Conservation (phyloP, 495 filamentous ascomycete genomes). For the Emericellopsis terricola region DNA sequence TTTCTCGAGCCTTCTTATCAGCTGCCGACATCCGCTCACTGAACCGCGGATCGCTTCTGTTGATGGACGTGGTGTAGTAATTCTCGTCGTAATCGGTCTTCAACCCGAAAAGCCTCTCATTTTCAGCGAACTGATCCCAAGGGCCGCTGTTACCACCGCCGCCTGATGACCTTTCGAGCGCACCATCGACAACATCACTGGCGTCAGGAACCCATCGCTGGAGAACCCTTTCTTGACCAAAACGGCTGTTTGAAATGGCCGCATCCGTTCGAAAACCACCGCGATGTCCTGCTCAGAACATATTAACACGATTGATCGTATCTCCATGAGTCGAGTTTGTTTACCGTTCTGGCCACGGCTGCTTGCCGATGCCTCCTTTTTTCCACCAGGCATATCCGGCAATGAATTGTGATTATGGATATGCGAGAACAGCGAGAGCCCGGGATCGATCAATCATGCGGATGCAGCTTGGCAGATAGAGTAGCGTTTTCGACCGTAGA, state of each 20-base stretch:
- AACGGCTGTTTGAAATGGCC: conserved; percentile 64
- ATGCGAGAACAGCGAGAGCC: no score
- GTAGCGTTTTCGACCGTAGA: no score
- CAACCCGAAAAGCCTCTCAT: conserved; percentile 72
- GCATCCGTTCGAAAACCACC: conserved; percentile 66
- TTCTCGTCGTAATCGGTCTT: conserved; percentile 82
- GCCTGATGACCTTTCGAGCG: conserved; percentile 38
- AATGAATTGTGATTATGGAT: no score
- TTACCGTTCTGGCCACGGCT: conserved; percentile 3
- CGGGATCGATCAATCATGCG: no score
- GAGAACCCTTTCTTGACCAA: conserved; percentile 53
- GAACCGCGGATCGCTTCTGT: conserved; percentile 66
- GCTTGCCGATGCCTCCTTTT: background rate
- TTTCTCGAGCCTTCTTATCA: conserved; percentile 73
- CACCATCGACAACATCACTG: conserved; percentile 42
- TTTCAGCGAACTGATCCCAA: conserved; percentile 93
- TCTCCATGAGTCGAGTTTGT: no score
- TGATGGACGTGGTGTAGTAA: conserved; percentile 81
- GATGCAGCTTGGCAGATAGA: no score
- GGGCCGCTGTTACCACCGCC: conserved; percentile 13
- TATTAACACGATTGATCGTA: no score
- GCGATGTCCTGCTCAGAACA: conserved; percentile 27
- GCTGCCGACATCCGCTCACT: conserved; percentile 58
- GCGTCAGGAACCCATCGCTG: conserved; percentile 70
- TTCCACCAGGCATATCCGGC: background rate